Evolutionary conservation across 2,329 filamentous ascomycete genomes (phyloP), one percentile per base, ranked within the genome.

Genomic region (Fusarium avenaceum): DNA sequence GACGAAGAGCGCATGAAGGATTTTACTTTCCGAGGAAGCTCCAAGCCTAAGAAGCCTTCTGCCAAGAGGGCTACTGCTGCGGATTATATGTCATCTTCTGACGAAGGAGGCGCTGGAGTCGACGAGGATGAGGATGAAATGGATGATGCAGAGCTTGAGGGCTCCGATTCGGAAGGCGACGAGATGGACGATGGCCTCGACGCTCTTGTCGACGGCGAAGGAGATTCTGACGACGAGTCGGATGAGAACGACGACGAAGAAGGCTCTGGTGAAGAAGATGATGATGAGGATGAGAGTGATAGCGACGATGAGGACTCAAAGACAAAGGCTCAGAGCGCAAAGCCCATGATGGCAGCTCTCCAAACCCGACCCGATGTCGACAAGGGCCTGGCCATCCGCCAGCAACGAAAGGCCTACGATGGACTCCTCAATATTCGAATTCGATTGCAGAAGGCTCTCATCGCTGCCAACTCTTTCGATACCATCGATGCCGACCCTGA

Each of bases 401-500:
- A 89, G 58, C 96, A 99, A 80, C 89, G 94, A 51, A 90, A 90
- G 65, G 89, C 90, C 1, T 99, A 97, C 75, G 95, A 98, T 72
- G 88, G 92, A 1, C 87, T 98, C 1, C 86, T 99, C 32, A 97
- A 97, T 80, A 87, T 94, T 15, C 90, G 96, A 20, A 97, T 99
- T 75, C 92, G 95, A 63, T 82, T 99, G 19, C 96, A 99, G 78
- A 98, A 97, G 78, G 93, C 92, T 3, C 81, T 99, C 15, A 87
- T 96, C 17, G 90, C 92, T 0, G 87, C 90, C 26, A 97, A 97
- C 78, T 91, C 93, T 1, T 83, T 96, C 40, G 78, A 85, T 17
- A 76, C 82, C 1, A 70, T 85, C 3, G 80, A 84, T 2, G 78
- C 78, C 15, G 78, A 76, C 24, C 71, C 75, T 7, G 76, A 77